Evolutionary conservation across 441 rosid species (phyloP).

Genomic region (Aquilaria agallochum): DNA sequence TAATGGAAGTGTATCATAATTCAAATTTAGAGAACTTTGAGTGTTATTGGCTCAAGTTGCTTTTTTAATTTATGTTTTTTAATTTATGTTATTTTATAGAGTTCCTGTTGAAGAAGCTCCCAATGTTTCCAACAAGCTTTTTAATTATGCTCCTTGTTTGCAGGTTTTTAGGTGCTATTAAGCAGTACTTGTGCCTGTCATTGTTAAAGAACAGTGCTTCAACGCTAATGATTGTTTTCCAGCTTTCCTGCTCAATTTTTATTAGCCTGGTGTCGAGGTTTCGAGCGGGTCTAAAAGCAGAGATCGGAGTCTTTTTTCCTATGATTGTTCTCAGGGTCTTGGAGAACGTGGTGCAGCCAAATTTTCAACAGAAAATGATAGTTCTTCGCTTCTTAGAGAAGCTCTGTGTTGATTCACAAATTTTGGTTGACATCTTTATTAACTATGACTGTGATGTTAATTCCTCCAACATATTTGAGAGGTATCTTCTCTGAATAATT

Average conservation of each 20-base stretch:
- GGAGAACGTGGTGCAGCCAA: constrained; percentile 98
- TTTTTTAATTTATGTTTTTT: no score
- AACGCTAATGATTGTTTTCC: constrained; percentile 92
- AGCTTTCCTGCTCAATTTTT: constrained; percentile 71
- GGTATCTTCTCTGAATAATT: constrained; percentile 39
- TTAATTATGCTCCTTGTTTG: constrained; percentile 54
- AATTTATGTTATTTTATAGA: no score
- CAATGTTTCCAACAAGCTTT: no score
- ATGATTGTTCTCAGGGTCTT: constrained; percentile 95
- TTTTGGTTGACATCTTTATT: constrained; percentile 91
- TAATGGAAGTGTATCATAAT: no score
- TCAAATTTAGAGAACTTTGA: no score
- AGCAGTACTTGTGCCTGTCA: constrained; percentile 91
- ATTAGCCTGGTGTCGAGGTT: constrained; percentile 95
- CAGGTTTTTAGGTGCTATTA: constrained; percentile 98
- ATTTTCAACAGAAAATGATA: constrained; percentile 97
- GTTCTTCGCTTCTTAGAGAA: constrained; percentile 97
- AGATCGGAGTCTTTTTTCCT: constrained; percentile 98
- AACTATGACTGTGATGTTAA: constrained; percentile 99
- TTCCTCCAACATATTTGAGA: constrained; percentile 97
- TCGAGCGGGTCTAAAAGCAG: constrained; percentile 97
- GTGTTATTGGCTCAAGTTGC: no score
- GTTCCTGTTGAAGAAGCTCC: no score
- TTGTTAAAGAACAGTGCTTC: constrained; percentile 97
- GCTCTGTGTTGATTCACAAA: constrained; percentile 96